phyloP scores from a whole-genome alignment of 2,329 filamentous ascomycete genomes.

The Cryoendolithus antarcticus region DNA sequence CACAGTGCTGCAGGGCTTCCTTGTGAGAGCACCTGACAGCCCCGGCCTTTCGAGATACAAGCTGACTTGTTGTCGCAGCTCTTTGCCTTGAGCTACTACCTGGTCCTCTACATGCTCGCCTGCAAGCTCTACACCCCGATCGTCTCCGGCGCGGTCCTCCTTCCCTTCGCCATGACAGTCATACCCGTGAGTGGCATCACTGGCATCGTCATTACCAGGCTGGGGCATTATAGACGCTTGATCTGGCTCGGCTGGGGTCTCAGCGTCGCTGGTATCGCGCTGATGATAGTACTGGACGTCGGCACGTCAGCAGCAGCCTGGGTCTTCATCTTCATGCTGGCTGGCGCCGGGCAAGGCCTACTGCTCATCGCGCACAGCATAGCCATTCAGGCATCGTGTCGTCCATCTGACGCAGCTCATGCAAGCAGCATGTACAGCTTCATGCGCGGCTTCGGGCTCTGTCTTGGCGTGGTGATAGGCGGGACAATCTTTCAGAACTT shows the following conservation, averaged over 20 bases:
- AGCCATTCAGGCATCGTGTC: slow-evolving; percentile 28
- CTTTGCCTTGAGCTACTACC: slow-evolving; percentile 27
- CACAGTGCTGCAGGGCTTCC: slow-evolving; percentile 19
- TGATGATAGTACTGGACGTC: slow-evolving; percentile 29
- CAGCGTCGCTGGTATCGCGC: slow-evolving; percentile 28
- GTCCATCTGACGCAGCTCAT: slow-evolving; percentile 22
- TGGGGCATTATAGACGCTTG: slow-evolving; percentile 17
- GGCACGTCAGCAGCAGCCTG: slow-evolving; percentile 27
- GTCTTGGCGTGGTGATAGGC: slow-evolving; percentile 36
- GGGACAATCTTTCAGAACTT: slow-evolving; percentile 30
- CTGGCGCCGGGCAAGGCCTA: slow-evolving; percentile 31
- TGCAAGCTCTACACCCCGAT: slow-evolving; percentile 29
- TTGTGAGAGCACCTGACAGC: slow-evolving; percentile 6
- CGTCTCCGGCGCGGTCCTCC: slow-evolving; percentile 27
- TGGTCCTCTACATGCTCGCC: slow-evolving; percentile 30
- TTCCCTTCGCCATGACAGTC: slow-evolving; percentile 24
- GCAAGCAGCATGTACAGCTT: slow-evolving; percentile 35
- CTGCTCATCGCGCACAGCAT: slow-evolving; percentile 31
- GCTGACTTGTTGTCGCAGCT: slow-evolving; percentile 5
- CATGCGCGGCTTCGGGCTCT: slow-evolving; percentile 35
- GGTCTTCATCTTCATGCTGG: slow-evolving; percentile 32
- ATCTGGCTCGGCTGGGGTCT: slow-evolving; percentile 20
- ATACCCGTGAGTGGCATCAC: slow-evolving; percentile 15
- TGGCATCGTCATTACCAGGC: slow-evolving; percentile 20
- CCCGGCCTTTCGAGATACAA: neutral